These are phyloP conservation scores for Echria macrotheca DNA, from an alignment of 495 filamentous ascomycete genomes.

Conservation along the genomic window DNA sequence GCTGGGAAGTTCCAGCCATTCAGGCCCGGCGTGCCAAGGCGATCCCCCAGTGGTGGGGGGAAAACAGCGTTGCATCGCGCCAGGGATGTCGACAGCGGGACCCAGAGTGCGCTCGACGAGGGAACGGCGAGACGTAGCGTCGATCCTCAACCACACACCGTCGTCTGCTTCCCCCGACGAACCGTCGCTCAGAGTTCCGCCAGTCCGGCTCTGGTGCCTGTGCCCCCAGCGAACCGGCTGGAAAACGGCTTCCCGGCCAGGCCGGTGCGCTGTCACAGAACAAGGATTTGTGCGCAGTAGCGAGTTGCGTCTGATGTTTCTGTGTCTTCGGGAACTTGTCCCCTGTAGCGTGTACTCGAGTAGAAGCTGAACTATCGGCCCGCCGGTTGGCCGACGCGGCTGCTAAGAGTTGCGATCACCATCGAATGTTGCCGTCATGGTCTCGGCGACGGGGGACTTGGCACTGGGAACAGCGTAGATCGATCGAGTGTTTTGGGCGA, in stretches of 20 bases:
- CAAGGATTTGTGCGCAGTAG: no score
- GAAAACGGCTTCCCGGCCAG: neutral
- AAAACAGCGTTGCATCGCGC: neutral
- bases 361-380: no score
- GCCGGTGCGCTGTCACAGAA: no score
- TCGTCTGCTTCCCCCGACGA: neutral
- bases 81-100: constrained; percentile 2
- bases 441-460: constrained; percentile 1
- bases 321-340: no score
- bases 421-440: neutral
- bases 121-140: constrained; percentile 5
- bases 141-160: constrained; percentile 11
- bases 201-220: constrained; percentile 15
- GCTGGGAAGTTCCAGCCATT: neutral
- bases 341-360: no score
- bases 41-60: constrained; percentile 4
- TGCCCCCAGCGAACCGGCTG: neutral
- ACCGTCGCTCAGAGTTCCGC: constrained; percentile 7
- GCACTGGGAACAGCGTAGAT: constrained; percentile 1
- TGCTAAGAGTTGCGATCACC: neutral
- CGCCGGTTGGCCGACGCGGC: neutral
- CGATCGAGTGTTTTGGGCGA: neutral
- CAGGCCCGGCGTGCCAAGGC: neutral
- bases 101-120: neutral
- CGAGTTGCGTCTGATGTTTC: no score